Evolutionary conservation across 169 alveolate genomes (phyloP).

Genomic region (Plasmodium blacklocki): DNA sequence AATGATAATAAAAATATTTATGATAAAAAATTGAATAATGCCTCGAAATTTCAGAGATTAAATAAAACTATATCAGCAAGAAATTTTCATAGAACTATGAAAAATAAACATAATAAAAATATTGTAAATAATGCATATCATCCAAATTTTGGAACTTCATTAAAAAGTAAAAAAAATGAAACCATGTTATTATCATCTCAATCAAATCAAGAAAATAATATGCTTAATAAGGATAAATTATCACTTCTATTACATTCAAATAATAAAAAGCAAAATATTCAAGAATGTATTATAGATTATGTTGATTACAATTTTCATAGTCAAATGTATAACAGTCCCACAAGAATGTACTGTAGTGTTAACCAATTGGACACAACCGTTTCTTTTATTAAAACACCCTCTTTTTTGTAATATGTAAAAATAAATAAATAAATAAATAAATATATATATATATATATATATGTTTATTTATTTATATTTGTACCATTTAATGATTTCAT

Average conservation of each 20-base stretch:
- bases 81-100: slow-evolving; percentile 2
- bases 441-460: too few species aligned
- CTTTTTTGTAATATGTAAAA: slow-evolving; percentile 24
- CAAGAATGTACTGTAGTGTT: slow-evolving; percentile 57
- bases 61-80: slow-evolving; percentile 11
- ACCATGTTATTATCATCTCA: slow-evolving; percentile 1
- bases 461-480: neutral
- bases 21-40: slow-evolving; percentile 19
- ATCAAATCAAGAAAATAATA: slow-evolving; percentile 20
- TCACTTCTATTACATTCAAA: slow-evolving; percentile 35
- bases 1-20: slow-evolving; percentile 13
- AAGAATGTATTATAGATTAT: slow-evolving; percentile 67
- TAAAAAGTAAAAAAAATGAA: slow-evolving; percentile 51
- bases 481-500: neutral
- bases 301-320: slow-evolving; percentile 34
- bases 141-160: slow-evolving; percentile 33
- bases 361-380: slow-evolving; percentile 46
- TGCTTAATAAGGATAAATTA: slow-evolving; percentile 43
- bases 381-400: slow-evolving; percentile 48
- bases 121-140: slow-evolving; percentile 4
- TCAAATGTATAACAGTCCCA: slow-evolving; percentile 26
- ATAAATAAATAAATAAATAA: too few species aligned
- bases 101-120: slow-evolving; percentile 10
- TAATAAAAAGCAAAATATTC: slow-evolving; percentile 64
- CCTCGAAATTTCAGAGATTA: slow-evolving; percentile 34